Percentiles rank a stretch among this genome's conserved stretches.
phyloP scores from a whole-genome alignment of 768 basidiomycete genomes.

The Boletellus sp. region DNA sequence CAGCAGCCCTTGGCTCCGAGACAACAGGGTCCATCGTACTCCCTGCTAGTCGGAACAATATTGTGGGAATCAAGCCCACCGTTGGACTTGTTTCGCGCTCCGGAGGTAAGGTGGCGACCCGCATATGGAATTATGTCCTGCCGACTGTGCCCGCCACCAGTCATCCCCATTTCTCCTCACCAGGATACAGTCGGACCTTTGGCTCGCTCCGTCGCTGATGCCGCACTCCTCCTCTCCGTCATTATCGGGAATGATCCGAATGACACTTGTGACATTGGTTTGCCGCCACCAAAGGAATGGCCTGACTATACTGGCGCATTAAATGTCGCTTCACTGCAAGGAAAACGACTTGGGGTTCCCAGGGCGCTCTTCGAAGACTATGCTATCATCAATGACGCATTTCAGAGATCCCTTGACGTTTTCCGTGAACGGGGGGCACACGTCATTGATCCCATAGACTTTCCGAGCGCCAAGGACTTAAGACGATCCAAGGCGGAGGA shows the following conservation, averaged over 20 bases:
- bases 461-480: constrained; percentile 52
- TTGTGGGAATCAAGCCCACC: constrained; percentile 44
- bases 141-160: constrained; percentile 27
- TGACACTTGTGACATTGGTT: constrained; percentile 37
- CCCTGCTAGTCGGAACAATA: constrained; percentile 41
- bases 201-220: constrained; percentile 35
- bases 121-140: neutral
- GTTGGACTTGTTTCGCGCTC: constrained; percentile 39
- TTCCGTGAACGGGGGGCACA: constrained; percentile 40
- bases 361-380: constrained; percentile 29
- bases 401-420: constrained; percentile 37
- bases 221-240: constrained; percentile 35
- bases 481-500: constrained; percentile 49
- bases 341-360: constrained; percentile 45
- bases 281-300: constrained; percentile 42
- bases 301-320: constrained; percentile 58
- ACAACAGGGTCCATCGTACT: constrained; percentile 47
- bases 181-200: constrained; percentile 42
- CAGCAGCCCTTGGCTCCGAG: constrained; percentile 44
- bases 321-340: constrained; percentile 40
- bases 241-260: constrained; percentile 42
- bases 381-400: constrained; percentile 31
- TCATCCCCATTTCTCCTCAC: constrained; percentile 42
- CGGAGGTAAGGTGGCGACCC: constrained; percentile 29
- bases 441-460: constrained; percentile 60